Evolutionary conservation across 495 filamentous ascomycete genomes (phyloP).

Genomic region (Penicillium tannophilum): DNA sequence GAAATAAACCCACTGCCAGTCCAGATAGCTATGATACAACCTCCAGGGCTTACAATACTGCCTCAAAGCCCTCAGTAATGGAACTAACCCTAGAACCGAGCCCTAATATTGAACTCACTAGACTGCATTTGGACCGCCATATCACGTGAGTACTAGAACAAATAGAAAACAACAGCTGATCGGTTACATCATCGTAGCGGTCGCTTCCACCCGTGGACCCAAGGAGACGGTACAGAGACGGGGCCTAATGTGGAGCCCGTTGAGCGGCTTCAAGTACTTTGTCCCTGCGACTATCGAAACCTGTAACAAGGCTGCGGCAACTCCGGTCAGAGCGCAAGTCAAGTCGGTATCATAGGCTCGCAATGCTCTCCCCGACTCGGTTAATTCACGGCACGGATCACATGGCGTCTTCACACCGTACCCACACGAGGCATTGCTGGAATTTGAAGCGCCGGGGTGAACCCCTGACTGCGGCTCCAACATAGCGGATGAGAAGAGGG

Average conservation of each 20-base stretch:
- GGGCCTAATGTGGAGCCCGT: not conserved
- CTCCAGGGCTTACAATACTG: not conserved
- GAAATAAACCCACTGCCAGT: not conserved
- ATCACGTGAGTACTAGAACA: not conserved
- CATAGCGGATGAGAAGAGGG: constrained; percentile 1
- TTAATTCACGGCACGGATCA: not conserved
- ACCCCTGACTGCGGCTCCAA: constrained; percentile 6
- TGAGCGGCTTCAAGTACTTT: not conserved
- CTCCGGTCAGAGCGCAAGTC: not conserved
- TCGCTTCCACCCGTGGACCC: not conserved
- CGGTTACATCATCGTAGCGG: not conserved
- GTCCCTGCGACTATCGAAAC: not conserved
- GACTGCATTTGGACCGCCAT: not conserved
- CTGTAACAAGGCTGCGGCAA: not conserved
- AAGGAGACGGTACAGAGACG: not conserved
- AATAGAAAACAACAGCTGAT: not conserved
- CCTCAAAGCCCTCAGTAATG: not conserved
- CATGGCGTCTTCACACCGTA: not conserved
- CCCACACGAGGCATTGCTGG: not conserved
- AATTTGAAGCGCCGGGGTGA: not conserved
- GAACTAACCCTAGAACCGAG: not conserved
- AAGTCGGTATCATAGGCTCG: not conserved
- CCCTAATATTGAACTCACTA: not conserved
- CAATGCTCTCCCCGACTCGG: not conserved
- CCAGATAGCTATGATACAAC: too few species aligned